Percentiles rank a stretch among this genome's conserved stretches.
These are phyloP conservation scores for Euphorbia peplus DNA, from an alignment of 345 rosid genomes.

Conservation along the genomic window DNA sequence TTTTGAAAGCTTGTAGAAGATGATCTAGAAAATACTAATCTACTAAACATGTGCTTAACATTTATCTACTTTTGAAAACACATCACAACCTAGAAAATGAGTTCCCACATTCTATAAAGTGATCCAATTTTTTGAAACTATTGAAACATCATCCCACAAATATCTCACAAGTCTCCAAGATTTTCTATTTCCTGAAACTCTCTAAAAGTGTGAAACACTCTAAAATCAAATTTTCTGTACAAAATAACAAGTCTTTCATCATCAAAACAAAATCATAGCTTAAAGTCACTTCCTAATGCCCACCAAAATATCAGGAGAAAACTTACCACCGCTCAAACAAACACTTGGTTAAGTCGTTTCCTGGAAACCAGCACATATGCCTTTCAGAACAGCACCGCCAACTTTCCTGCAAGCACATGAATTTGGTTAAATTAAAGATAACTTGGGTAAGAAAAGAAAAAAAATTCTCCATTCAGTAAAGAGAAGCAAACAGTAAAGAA, in stretches of 20 bases:
- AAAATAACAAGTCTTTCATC: not conserved
- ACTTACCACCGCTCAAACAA: conserved; percentile 78
- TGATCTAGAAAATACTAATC: not conserved
- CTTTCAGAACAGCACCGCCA: conserved; percentile 94
- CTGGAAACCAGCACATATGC: conserved; percentile 92
- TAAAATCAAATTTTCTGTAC: too few species aligned
- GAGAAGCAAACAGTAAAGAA: conserved; percentile 26
- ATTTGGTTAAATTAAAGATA: not conserved
- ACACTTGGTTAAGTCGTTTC: conserved; percentile 96
- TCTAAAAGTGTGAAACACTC: too few species aligned
- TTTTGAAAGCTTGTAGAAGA: too few species aligned
- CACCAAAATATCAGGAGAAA: conserved; percentile 15
- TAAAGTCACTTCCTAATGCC: not conserved
- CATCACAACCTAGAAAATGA: too few species aligned
- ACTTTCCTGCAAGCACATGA: conserved; percentile 59
- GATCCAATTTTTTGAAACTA: too few species aligned
- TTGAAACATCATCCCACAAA: too few species aligned
- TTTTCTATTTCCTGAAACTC: too few species aligned
- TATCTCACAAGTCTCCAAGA: too few species aligned
- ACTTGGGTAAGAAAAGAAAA: not conserved
- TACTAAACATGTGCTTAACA: too few species aligned
- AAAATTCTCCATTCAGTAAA: conserved; percentile 2
- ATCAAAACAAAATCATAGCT: not conserved
- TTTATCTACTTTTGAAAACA: too few species aligned
- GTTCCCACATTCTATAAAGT: too few species aligned